Base-by-base conservation (phyloP, 805 yeast species). In the Hanseniaspora thailandica region DNA sequence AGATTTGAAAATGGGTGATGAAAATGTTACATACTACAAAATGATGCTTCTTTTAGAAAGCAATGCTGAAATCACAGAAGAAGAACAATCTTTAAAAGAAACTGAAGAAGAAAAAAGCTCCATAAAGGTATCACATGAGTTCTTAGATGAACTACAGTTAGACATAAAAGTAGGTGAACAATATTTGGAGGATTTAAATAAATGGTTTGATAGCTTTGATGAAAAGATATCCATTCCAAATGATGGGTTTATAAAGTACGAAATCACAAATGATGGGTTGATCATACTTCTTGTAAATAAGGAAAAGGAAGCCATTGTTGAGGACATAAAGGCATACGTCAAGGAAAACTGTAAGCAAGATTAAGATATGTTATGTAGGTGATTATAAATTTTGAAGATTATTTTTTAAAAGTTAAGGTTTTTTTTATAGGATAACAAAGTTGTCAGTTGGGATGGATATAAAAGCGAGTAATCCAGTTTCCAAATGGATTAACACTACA, bases 161-260 rank as follows among this genome's bases (percentile, higher is more conserved):
- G 69, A 69, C 7, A 60, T 66, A 40, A 57, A 57, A 4, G 57
- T 62, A 19, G 68, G 66, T 13, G 69, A 66, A 39, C 35, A 51
- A 22, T 26, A 55, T 19, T 47, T 66, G 47, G 69, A 66, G 41
- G 54, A 54, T 4, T 55, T 67, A 31, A 66, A 66, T 35, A 50
- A 55, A 22, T 66, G 69, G 69, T 67, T 67, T 56, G 69, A 66
- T 56, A 64, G 62, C 49, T 61, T 69, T 58, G 72, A 64, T 57
- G 65, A 60, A 38, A 61, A 62, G 26, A 64, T 67, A 22, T 67
- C 68, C 54, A 66, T 67, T 59, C 69, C 69, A 47, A 66, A 67
- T 48, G 70, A 67, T 55, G 69, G 69, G 12, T 65, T 64, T 57
- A 65, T 67, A 39, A 67, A 67, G 40, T 67, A 67, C 52, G 70